Evolutionary conservation across 108 stramenopile genomes (phyloP).

Genomic region (Nannochloropsis gaditana): DNA sequence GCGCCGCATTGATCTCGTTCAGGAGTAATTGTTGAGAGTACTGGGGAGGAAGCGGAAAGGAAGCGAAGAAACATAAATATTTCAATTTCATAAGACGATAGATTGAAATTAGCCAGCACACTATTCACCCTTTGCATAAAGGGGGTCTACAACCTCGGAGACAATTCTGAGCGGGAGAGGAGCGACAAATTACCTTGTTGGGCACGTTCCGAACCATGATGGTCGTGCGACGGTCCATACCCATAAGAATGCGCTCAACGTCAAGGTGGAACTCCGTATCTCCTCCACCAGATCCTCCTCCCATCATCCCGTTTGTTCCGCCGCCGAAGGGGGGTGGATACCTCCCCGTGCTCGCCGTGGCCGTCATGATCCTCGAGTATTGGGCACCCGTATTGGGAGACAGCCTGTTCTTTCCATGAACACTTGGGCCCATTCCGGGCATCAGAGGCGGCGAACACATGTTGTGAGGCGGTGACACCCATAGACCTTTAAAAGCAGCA

Average conservation of each 20-base stretch:
- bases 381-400: not conserved
- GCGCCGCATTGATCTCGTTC: constrained; percentile 84
- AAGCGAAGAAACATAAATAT: not conserved
- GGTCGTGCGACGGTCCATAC: constrained; percentile 80
- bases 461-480: not conserved
- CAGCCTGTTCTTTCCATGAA: not conserved
- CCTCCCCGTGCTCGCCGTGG: not conserved
- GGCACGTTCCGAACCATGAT: constrained; percentile 99
- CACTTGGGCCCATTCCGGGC: not conserved
- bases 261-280: constrained; percentile 43
- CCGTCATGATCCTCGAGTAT: not conserved
- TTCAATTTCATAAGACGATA: too few relatives aligned
- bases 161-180: not conserved
- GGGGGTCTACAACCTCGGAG: too few relatives aligned
- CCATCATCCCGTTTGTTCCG: not conserved
- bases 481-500: constrained; percentile 16
- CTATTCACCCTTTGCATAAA: too few relatives aligned
- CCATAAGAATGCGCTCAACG: constrained; percentile 37
- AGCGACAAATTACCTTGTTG: constrained; percentile 70
- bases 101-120: too few relatives aligned
- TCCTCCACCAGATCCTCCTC: constrained; percentile 19
- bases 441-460: not conserved
- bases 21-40: constrained; percentile 81
- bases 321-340: constrained; percentile 21
- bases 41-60: not conserved